phyloP scores from a whole-genome alignment of 805 yeast genomes.

The Spathaspora arborariae region DNA sequence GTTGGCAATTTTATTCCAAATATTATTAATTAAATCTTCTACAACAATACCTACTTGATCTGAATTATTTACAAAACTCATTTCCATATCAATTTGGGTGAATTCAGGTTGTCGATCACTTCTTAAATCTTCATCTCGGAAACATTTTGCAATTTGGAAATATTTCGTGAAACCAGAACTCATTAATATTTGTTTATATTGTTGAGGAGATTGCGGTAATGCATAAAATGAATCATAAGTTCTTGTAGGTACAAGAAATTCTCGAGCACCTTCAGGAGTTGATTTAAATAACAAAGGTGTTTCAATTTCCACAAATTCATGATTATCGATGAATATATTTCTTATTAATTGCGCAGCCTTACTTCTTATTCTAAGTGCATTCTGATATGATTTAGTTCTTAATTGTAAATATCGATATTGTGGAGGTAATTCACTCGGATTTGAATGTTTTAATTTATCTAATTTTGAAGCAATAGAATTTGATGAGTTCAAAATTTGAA shows the following conservation, averaged over 20 bases:
- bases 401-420: slow-evolving; percentile 80
- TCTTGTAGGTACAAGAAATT: slow-evolving; percentile 91
- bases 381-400: slow-evolving; percentile 55
- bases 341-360: slow-evolving; percentile 48
- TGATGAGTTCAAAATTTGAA: slow-evolving; percentile 60
- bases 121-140: slow-evolving; percentile 92
- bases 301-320: slow-evolving; percentile 74
- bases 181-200: slow-evolving; percentile 91
- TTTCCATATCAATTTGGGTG: slow-evolving; percentile 94
- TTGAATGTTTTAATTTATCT: slow-evolving; percentile 49
- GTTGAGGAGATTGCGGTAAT: slow-evolving; percentile 96
- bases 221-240: slow-evolving; percentile 66
- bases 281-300: slow-evolving; percentile 92
- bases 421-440: slow-evolving; percentile 63
- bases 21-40: slow-evolving; percentile 47
- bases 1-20: slow-evolving; percentile 52
- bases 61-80: slow-evolving; percentile 70
- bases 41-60: slow-evolving; percentile 66
- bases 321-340: slow-evolving; percentile 29
- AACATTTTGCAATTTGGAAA: slow-evolving; percentile 90
- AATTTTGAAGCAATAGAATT: slow-evolving; percentile 66
- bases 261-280: slow-evolving; percentile 98
- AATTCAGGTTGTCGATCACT: slow-evolving; percentile 97
- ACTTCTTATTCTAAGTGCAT: slow-evolving; percentile 54
- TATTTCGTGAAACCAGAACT: slow-evolving; percentile 87